phyloP scores from a whole-genome alignment of 1,284 basidiomycete genomes.

The Laetiporus sulphureus region DNA sequence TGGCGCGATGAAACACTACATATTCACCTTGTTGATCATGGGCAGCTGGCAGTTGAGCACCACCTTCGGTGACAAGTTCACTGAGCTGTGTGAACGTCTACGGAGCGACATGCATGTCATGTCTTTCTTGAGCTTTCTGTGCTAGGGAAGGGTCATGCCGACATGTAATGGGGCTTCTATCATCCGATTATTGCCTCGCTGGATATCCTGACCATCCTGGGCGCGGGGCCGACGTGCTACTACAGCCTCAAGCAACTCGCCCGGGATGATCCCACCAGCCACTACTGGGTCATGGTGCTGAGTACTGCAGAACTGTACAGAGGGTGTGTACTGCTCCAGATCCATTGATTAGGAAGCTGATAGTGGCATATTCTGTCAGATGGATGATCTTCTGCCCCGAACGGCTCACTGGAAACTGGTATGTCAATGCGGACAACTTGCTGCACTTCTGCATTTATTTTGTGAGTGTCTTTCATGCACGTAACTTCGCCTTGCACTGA shows the following conservation, averaged over 20 bases:
- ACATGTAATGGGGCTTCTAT: conserved; percentile 71
- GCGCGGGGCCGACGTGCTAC: conserved; percentile 64
- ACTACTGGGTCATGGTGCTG: conserved; percentile 77
- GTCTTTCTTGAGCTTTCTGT: neutral
- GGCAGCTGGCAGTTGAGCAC: conserved; percentile 70
- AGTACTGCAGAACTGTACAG: conserved; percentile 74
- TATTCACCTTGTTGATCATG: conserved; percentile 66
- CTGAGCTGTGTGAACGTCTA: conserved; percentile 59
- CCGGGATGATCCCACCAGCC: conserved; percentile 56
- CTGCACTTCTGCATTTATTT: conserved; percentile 43
- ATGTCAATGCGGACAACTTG: conserved; percentile 61
- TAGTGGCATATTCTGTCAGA: conserved; percentile 28
- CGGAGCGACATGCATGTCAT: neutral
- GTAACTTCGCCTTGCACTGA: neutral
- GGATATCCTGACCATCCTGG: conserved; percentile 76
- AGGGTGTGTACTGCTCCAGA: conserved; percentile 48
- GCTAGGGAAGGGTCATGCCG: conserved; percentile 63
- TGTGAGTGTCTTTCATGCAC: conserved; percentile 22
- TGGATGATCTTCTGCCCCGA: conserved; percentile 86
- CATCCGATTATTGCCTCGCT: conserved; percentile 76
- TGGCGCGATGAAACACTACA: conserved; percentile 74
- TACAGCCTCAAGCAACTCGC: conserved; percentile 62
- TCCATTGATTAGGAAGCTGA: too few species aligned
- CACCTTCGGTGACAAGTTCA: conserved; percentile 60
- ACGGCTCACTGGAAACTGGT: conserved; percentile 73